Evolutionary conservation across 2,329 filamentous ascomycete genomes (phyloP).

Genomic region (Chaetomiaceae sp.): DNA sequence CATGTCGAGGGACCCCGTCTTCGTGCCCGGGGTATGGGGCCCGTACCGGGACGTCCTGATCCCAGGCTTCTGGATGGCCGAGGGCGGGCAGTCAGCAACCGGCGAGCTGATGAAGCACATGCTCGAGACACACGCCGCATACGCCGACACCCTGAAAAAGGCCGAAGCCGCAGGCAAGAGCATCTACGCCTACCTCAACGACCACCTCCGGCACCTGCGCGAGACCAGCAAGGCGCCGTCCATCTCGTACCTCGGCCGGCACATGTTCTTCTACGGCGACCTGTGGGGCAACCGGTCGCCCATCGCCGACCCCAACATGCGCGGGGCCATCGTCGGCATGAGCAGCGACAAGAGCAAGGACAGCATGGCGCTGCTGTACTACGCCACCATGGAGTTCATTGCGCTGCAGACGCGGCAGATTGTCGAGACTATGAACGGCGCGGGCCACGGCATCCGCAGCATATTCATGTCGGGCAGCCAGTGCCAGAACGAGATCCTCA

Average conservation of each 20-base stretch:
- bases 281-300: slow-evolving; percentile 95
- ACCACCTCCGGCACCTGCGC: slow-evolving; percentile 73
- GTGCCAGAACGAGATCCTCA: slow-evolving; percentile 91
- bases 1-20: slow-evolving; percentile 89
- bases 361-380: slow-evolving; percentile 87
- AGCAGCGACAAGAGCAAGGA: slow-evolving; percentile 83
- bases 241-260: slow-evolving; percentile 80
- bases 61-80: slow-evolving; percentile 92
- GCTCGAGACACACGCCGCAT: slow-evolving; percentile 90
- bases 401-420: slow-evolving; percentile 96
- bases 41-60: slow-evolving; percentile 93
- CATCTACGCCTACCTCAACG: slow-evolving; percentile 93
- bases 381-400: slow-evolving; percentile 96
- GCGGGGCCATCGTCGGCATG: slow-evolving; percentile 80
- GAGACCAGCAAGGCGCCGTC: slow-evolving; percentile 66
- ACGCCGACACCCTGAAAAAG: slow-evolving; percentile 71
- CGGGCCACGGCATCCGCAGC: slow-evolving; percentile 80
- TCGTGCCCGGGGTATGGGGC: slow-evolving; percentile 94
- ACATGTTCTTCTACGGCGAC: slow-evolving; percentile 98
- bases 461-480: slow-evolving; percentile 99
- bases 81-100: slow-evolving; percentile 94
- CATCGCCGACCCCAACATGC: slow-evolving; percentile 89
- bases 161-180: slow-evolving; percentile 80
- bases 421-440: slow-evolving; percentile 84
- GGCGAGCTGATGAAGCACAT: slow-evolving; percentile 92